Evolutionary conservation across 306 rosid species (phyloP).

Genomic region (Prunus armeniaca): DNA sequence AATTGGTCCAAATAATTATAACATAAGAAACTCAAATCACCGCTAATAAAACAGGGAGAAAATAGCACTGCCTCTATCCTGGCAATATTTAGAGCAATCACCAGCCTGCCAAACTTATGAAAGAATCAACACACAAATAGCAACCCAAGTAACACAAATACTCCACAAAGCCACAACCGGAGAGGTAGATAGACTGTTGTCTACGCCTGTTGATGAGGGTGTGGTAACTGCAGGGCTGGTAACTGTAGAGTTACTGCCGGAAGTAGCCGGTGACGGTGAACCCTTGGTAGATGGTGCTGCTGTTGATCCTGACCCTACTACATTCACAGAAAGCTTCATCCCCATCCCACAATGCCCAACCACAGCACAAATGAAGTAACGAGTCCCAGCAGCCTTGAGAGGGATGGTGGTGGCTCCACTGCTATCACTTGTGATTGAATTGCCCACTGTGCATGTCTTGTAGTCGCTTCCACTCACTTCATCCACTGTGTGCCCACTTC

Average conservation of each 20-base stretch:
- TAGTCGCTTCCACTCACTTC: slow-evolving; percentile 76
- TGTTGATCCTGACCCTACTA: slow-evolving; percentile 37
- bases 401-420: slow-evolving; percentile 66
- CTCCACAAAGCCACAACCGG: slow-evolving; percentile 26
- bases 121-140: slow-evolving; percentile 21
- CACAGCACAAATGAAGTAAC: slow-evolving; percentile 63
- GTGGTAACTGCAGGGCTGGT: slow-evolving; percentile 25
- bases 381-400: slow-evolving; percentile 69
- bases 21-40: neutral
- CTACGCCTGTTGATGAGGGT: slow-evolving; percentile 32
- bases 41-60: slow-evolving; percentile 11
- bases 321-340: slow-evolving; percentile 81
- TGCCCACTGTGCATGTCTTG: slow-evolving; percentile 55
- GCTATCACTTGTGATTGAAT: slow-evolving; percentile 61
- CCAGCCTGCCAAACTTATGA: slow-evolving; percentile 9
- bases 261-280: slow-evolving; percentile 17
- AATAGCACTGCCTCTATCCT: slow-evolving; percentile 91
- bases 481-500: slow-evolving; percentile 77
- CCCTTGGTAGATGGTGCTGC: slow-evolving; percentile 16
- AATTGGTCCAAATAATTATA: neutral
- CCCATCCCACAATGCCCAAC: slow-evolving; percentile 71
- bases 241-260: slow-evolving; percentile 10
- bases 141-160: slow-evolving; percentile 23
- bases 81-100: slow-evolving; percentile 22
- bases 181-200: slow-evolving; percentile 19